Conservation (phyloP, 2,329 filamentous ascomycete genomes). For the Colletotrichum horii region DNA sequence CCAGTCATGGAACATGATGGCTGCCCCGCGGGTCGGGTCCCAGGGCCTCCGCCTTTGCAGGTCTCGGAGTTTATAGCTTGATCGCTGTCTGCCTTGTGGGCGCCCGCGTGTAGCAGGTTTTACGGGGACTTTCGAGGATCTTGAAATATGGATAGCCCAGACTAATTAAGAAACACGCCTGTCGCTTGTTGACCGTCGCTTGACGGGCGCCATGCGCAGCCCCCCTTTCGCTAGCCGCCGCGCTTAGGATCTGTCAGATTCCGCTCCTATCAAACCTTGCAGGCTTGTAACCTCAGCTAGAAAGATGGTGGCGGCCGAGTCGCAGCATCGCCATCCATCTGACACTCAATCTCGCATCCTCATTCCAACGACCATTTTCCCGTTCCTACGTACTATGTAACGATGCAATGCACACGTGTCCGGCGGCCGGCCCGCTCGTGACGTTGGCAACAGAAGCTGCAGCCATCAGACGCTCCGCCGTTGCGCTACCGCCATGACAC, state of each 20-base stretch:
- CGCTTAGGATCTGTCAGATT: not conserved
- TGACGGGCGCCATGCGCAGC: not conserved
- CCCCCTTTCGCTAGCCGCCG: not conserved
- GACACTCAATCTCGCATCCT: not conserved
- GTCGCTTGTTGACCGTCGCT: not conserved
- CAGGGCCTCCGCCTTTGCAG: not conserved
- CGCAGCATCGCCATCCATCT: not conserved
- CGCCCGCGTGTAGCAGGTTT: not conserved
- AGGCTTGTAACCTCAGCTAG: not conserved
- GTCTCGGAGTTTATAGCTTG: not conserved
- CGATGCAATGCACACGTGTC: not conserved
- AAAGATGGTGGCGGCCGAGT: not conserved
- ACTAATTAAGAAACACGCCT: not conserved
- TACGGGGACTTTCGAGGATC: not conserved
- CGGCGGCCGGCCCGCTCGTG: not conserved
- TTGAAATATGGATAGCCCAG: not conserved
- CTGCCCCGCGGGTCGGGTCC: not conserved
- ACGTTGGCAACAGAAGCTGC: not conserved
- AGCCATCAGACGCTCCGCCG: not conserved
- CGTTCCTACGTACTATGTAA: not conserved
- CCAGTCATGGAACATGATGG: not conserved
- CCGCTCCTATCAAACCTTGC: too few species aligned
- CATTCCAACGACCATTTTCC: not conserved
- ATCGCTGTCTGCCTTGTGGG: not conserved
- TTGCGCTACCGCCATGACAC: not conserved